Evolutionary conservation across 345 rosid species (phyloP).

Genomic region (Excoecaria cochinchinensis): DNA sequence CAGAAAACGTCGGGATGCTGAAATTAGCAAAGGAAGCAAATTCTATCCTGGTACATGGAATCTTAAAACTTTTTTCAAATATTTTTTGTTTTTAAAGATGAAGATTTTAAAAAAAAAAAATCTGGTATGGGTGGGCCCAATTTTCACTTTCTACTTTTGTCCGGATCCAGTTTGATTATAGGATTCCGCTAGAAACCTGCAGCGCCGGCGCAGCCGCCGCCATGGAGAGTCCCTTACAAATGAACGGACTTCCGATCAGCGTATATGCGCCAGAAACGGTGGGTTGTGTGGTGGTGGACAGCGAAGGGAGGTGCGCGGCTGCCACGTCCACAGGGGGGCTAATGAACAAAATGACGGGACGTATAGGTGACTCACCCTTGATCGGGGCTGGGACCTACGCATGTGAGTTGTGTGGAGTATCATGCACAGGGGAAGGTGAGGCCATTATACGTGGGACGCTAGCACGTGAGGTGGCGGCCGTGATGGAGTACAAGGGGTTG

Average conservation of each 20-base stretch:
- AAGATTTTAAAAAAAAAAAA: neutral
- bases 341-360: slow-evolving; percentile 85
- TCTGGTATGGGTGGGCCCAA: neutral
- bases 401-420: slow-evolving; percentile 66
- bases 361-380: slow-evolving; percentile 94
- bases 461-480: slow-evolving; percentile 91
- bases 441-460: slow-evolving; percentile 83
- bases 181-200: slow-evolving; percentile 59
- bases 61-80: neutral
- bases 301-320: slow-evolving; percentile 77
- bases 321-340: slow-evolving; percentile 96
- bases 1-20: slow-evolving; percentile 83
- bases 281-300: slow-evolving; percentile 89
- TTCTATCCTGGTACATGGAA: slow-evolving; percentile 66
- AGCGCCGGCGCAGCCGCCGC: slow-evolving; percentile 58
- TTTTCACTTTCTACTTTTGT: neutral
- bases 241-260: slow-evolving; percentile 94
- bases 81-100: too few species aligned
- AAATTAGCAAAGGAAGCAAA: slow-evolving; percentile 88
- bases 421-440: slow-evolving; percentile 97
- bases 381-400: slow-evolving; percentile 98
- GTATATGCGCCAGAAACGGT: slow-evolving; percentile 92
- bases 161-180: slow-evolving; percentile 71
- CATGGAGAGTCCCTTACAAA: slow-evolving; percentile 50
- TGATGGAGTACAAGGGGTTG: slow-evolving; percentile 93